Evolutionary conservation across 768 basidiomycete species (phyloP), one percentile per base, ranked within the genome.

Genomic region (Amanita subjunquillea): DNA sequence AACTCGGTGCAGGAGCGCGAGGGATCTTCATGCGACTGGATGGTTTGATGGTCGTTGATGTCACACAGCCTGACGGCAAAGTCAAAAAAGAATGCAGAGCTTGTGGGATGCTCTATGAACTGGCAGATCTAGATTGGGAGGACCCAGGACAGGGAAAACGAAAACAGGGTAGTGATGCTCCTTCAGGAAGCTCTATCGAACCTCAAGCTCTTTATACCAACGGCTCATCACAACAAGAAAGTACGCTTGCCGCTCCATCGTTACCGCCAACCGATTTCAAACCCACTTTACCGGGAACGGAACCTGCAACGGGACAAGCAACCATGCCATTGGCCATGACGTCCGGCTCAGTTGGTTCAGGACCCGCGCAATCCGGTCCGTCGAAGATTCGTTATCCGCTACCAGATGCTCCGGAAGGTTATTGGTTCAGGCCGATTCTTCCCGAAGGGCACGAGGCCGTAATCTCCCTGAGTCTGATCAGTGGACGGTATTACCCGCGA

Each of bases 401-500:
- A 2, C 91, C 91, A 0, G 65, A 70, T 20, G 67, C 91, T 1
- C 89, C 90, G 0, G 63, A 64, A 20, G 85, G 87, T 0, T 90
- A 75, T 65, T 74, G 72, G 56, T 91, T 89, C 67, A 77, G 85
- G 15, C 72, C 78, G 0, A 82, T 92, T 52, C 71, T 89, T 12
- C 60, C 71, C 2, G 69, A 79, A 6, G 83, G 77, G 0, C 63
- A 77, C 54, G 87, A 91, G 64, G 76, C 76, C 13, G 76, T 85
- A 17, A 56, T 89, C n/a, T 80, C 80, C 2, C 71, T 91, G 39
- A 77, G 80, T 34, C 69, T 89, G 44, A 73, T 93, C 55, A 80
- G 80, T 30, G 91, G 91, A 30, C 74, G 91, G 51, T 92, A 92
- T 63, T 92, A 92, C 62, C 85, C 89, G 4, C 69, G 73, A 5